These are phyloP conservation scores for Yamadazyma takamatsuzukensis DNA, from an alignment of 805 yeast species.

Conservation along the genomic window DNA sequence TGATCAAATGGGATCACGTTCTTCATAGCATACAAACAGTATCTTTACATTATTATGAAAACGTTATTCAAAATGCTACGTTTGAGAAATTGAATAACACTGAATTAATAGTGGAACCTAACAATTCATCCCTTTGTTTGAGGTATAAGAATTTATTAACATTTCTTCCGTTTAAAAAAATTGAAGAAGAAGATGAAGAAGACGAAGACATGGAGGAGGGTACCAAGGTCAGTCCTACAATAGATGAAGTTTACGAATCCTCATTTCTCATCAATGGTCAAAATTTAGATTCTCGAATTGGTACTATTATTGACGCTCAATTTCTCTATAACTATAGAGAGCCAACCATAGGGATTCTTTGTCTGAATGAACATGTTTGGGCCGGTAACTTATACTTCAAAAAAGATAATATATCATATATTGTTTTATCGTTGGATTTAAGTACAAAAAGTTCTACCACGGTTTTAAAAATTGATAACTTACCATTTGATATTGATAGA, in stretches of 20 bases:
- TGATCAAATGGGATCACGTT: conserved; percentile 64
- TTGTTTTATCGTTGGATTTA: conserved; percentile 67
- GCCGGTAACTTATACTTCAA: conserved; percentile 63
- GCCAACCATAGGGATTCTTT: conserved; percentile 74
- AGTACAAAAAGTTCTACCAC: conserved; percentile 56
- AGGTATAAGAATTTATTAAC: conserved; percentile 68
- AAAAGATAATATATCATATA: conserved; percentile 60
- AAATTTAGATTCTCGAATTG: conserved; percentile 53
- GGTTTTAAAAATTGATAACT: conserved; percentile 56
- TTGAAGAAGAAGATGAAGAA: conserved; percentile 35
- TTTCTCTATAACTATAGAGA: conserved; percentile 73
- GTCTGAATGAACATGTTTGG: conserved; percentile 62
- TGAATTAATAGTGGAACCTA: conserved; percentile 59
- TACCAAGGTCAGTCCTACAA: conserved; percentile 1
- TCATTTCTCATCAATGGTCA: conserved; percentile 61
- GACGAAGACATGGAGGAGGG: conserved; percentile 16
- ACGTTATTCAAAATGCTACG: conserved; percentile 50
- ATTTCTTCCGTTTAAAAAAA: conserved; percentile 62
- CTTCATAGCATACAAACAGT: conserved; percentile 59
- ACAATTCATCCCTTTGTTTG: conserved; percentile 48
- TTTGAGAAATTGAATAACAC: conserved; percentile 41
- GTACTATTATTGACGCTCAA: conserved; percentile 64
- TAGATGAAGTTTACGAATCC: conserved; percentile 35
- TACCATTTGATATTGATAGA: conserved; percentile 73
- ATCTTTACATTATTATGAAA: conserved; percentile 85